Evolutionary conservation across 495 filamentous ascomycete genomes (phyloP), one percentile per base, ranked within the genome.

Genomic region (Xylaria cubensis): DNA sequence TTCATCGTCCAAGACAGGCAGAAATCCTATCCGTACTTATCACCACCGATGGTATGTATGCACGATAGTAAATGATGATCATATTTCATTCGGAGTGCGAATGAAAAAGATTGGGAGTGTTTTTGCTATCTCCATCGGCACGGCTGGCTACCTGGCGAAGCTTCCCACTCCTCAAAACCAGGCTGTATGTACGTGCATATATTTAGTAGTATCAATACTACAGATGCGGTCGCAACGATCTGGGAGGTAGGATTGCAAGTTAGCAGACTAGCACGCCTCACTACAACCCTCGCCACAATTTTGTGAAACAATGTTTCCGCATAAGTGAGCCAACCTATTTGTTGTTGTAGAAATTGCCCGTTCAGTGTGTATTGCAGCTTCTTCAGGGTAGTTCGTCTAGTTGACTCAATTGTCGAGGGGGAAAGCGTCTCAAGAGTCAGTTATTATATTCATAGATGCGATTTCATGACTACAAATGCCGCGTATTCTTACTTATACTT

Each of bases 41-140:
- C 24, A 24, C 24, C 4, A 13, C 12, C 1, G 42, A 46, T 24
- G 10, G 56, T 32, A 56, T 17, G 7, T 63, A 29, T 41, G 44
- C 36, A 39, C 19, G 32, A 21, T 7, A 12, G n/a, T 46, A 24
- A 36, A 48, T 26, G 53, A 36, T 5, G 53, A 69, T 69, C 67
- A 21, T 48, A 39, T 44, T 51, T 48, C 48, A 68, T 58, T 58
- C 67, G 67, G 67, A 69, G 8, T 69, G 67, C 67, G 67, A 69
- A 61, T 17, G 17, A 26, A 41, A 26, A 41, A 19, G 34, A 17
- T 26, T 12, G 34, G 21, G 21, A 26, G 9, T 29, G 26, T 39
- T 19, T 19, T 56, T 36, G 19, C 6, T 67, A 17, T 56, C 41
- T 53, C 21, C 5, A 19, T 3, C 39, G 24, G 15, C 13, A 4